Conservation (phyloP, 495 filamentous ascomycete species). For the Penicillium herquei region DNA sequence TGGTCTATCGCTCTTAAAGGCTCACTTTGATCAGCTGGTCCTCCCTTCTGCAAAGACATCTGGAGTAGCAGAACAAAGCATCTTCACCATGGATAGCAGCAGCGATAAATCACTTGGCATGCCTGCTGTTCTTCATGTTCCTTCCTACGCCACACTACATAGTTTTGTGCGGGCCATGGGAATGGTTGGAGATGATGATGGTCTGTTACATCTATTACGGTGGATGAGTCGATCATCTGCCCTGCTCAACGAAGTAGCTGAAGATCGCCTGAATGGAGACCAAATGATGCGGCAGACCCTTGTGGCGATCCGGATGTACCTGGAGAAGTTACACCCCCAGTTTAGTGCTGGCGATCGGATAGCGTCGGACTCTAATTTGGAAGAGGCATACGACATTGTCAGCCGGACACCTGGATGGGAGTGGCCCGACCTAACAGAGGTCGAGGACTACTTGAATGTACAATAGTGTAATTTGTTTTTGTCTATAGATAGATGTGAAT, state of each 20-base stretch:
- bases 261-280: conserved; percentile 42
- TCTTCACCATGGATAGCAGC: conserved; percentile 10
- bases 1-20: conserved; percentile 35
- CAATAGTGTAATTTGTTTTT: conserved; percentile 25
- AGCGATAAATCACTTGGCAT: conserved; percentile 18
- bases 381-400: conserved; percentile 44
- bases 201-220: conserved; percentile 46
- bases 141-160: conserved; percentile 48
- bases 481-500: conserved; percentile 9
- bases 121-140: conserved; percentile 40
- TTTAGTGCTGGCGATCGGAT: conserved; percentile 9
- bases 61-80: conserved; percentile 21
- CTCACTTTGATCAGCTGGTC: conserved; percentile 39
- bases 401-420: conserved; percentile 46
- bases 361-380: conserved; percentile 28
- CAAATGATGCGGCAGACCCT: conserved; percentile 47
- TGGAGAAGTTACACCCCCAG: conserved; percentile 40
- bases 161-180: conserved; percentile 54
- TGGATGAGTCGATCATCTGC: conserved; percentile 51
- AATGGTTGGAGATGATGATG: conserved; percentile 46
- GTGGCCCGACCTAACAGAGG: conserved; percentile 55
- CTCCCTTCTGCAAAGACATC: conserved; percentile 27
- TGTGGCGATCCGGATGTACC: conserved; percentile 50
- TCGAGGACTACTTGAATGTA: conserved; percentile 42
- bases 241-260: conserved; percentile 35